Evolutionary conservation across 345 rosid species (phyloP).

Genomic region (Lepidium sativum): DNA sequence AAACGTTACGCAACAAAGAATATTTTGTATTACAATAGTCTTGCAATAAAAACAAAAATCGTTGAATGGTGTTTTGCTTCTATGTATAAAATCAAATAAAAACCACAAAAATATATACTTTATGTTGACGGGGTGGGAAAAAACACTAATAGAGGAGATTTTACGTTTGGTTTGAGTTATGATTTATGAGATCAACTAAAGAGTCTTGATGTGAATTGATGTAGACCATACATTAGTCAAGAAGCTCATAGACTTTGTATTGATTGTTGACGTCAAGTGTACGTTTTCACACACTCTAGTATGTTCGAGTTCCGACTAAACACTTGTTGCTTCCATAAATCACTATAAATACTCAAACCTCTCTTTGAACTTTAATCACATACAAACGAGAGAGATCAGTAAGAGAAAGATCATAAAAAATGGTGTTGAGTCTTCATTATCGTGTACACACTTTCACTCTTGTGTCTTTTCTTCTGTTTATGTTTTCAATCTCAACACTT

Average conservation of each 20-base stretch:
- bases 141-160: neutral
- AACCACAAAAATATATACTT: too few species aligned
- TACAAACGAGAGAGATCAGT: neutral
- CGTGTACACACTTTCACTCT: too few species aligned
- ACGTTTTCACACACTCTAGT: neutral
- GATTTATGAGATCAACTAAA: too few species aligned
- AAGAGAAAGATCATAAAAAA: too few species aligned
- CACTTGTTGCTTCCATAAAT: neutral
- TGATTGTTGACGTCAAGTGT: neutral
- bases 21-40: neutral
- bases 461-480: neutral
- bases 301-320: neutral
- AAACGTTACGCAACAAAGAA: neutral
- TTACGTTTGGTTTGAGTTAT: neutral
- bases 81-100: too few species aligned
- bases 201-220: neutral
- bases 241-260: neutral
- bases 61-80: neutral
- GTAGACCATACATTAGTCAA: neutral
- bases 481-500: neutral
- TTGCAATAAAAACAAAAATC: neutral
- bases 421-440: constrained; percentile 8
- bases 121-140: neutral
- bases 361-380: neutral
- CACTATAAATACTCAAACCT: constrained; percentile 9